Evolutionary conservation across 805 yeast species (phyloP).

Genomic region (Candida koratica): DNA sequence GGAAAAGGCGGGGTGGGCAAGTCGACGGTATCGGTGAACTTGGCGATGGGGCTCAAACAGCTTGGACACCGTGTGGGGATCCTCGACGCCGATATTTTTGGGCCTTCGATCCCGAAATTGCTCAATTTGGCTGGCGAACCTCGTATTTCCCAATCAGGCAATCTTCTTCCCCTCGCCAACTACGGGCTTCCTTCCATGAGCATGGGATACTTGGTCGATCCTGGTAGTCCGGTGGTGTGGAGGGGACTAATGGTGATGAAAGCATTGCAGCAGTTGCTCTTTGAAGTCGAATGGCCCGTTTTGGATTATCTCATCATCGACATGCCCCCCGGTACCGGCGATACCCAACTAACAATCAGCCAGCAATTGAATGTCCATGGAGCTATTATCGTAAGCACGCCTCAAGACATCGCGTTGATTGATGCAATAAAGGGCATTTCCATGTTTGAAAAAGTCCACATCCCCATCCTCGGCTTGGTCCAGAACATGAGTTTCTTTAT

Average conservation of each 20-base stretch:
- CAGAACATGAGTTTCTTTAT: conserved; percentile 77
- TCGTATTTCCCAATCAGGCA: conserved; percentile 46
- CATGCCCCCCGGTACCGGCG: conserved; percentile 93
- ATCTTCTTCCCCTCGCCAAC: conserved; percentile 61
- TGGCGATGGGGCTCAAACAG: conserved; percentile 58
- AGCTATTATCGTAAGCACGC: conserved; percentile 78
- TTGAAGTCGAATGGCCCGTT: conserved; percentile 71
- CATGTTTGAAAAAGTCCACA: conserved; percentile 67
- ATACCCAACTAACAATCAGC: conserved; percentile 76
- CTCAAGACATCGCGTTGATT: conserved; percentile 77
- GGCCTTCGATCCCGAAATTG: conserved; percentile 77
- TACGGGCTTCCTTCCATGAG: conserved; percentile 84
- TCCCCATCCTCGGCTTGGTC: conserved; percentile 73
- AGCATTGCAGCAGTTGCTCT: conserved; percentile 77
- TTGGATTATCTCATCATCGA: conserved; percentile 72
- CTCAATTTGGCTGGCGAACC: conserved; percentile 72
- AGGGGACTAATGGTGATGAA: conserved; percentile 84
- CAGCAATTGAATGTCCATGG: conserved; percentile 76
- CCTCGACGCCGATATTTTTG: conserved; percentile 78
- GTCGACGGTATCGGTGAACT: conserved; percentile 67
- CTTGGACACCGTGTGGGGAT: conserved; percentile 60
- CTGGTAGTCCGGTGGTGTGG: conserved; percentile 75
- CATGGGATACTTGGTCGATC: conserved; percentile 74
- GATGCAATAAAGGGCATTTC: conserved; percentile 79
- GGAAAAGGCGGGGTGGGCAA: conserved; percentile 85